A percentile compares a stretch with the other conserved stretches of the same genome.
Conservation (phyloP, 2,329 filamentous ascomycete species). For the Myriosclerotinia duriaeana region DNA sequence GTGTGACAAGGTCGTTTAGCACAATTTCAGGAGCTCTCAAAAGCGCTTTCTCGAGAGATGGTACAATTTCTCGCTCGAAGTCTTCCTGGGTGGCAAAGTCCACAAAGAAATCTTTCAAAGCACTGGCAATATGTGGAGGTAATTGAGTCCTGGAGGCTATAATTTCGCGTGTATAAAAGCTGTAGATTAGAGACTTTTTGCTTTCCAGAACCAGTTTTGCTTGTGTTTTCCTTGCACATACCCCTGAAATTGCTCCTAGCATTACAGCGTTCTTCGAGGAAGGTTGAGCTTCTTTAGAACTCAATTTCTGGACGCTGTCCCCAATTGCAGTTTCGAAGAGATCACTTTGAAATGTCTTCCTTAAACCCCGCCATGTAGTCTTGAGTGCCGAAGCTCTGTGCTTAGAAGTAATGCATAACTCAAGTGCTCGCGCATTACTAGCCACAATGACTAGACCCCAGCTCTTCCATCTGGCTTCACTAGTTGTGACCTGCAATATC, state of each 20-base stretch:
- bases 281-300: conserved; percentile 64
- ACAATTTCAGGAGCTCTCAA: conserved; percentile 88
- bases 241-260: conserved; percentile 83
- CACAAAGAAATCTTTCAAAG: conserved; percentile 78
- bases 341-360: conserved; percentile 66
- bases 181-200: conserved; percentile 70
- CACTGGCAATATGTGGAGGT: conserved; percentile 68
- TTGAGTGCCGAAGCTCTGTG: conserved; percentile 72
- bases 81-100: conserved; percentile 73
- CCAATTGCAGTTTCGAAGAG: conserved; percentile 33
- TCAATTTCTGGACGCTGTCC: conserved; percentile 64
- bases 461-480: conserved; percentile 60
- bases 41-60: conserved; percentile 83
- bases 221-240: conserved; percentile 69
- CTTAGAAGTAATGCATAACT: conserved; percentile 70
- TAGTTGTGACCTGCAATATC: conserved; percentile 69
- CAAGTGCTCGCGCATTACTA: conserved; percentile 70
- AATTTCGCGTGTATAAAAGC: conserved; percentile 83
- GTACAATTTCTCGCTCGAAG: conserved; percentile 71
- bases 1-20: conserved; percentile 73
- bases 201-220: conserved; percentile 62
- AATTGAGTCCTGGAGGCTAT: conserved; percentile 73
- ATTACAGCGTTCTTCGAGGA: conserved; percentile 71
- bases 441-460: conserved; percentile 65
- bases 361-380: conserved; percentile 75